Evolutionary conservation across 345 rosid species (phyloP).

Genomic region (Murraya koenigii): DNA sequence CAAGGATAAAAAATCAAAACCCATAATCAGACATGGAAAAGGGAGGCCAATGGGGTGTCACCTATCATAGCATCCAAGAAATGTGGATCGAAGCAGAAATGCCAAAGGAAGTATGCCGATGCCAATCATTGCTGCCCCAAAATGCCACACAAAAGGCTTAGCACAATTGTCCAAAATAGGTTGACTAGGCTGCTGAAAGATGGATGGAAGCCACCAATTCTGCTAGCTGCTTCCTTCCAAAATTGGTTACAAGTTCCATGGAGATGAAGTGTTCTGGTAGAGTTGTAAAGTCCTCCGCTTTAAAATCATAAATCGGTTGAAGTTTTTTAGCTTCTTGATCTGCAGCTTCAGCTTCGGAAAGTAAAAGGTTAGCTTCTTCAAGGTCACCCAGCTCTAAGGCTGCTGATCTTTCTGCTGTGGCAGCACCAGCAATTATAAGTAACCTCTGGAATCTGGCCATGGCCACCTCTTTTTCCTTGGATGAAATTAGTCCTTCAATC

Average conservation of each 20-base stretch:
- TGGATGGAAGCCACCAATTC: conserved; percentile 54
- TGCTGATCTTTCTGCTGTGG: conserved; percentile 75
- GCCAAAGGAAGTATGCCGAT: background rate
- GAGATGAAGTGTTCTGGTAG: conserved; percentile 61
- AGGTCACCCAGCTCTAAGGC: conserved; percentile 67
- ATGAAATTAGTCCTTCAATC: conserved; percentile 52
- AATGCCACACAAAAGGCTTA: conserved; percentile 7
- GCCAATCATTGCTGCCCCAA: conserved; percentile 7
- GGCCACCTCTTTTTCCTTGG: conserved; percentile 73
- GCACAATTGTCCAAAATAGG: background rate
- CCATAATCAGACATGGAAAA: conserved; percentile 1
- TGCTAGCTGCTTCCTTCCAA: conserved; percentile 51
- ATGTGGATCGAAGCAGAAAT: background rate
- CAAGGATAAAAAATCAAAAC: background rate
- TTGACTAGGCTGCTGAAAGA: conserved; percentile 22
- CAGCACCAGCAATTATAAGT: conserved; percentile 54
- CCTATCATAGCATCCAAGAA: background rate
- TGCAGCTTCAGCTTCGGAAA: conserved; percentile 75
- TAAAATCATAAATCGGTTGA: conserved; percentile 42
- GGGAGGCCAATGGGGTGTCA: background rate
- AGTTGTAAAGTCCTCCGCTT: conserved; percentile 52
- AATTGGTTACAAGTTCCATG: conserved; percentile 68
- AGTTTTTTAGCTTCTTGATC: conserved; percentile 67
- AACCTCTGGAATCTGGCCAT: conserved; percentile 71
- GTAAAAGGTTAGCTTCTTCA: conserved; percentile 76